Base-by-base conservation (phyloP, 495 filamentous ascomycete genomes). In the Trichoderma orchidacearum region DNA sequence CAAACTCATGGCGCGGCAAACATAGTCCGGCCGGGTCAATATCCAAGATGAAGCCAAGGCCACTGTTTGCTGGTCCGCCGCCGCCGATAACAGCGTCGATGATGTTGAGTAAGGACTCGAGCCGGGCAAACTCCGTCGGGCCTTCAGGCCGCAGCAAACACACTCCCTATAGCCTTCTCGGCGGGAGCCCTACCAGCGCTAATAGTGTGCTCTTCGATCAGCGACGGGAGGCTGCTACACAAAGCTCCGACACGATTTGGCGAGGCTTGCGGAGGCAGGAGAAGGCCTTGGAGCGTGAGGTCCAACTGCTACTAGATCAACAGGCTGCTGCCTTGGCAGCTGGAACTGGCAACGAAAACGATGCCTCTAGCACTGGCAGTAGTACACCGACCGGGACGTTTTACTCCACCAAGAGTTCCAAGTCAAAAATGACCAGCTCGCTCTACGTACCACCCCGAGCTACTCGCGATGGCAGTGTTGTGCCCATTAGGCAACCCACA, bases 221-320 rank as follows among this genome's bases (percentile, higher is more conserved):
- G 23, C 27, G 30, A 23, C 34, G 21, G 27, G 28, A 27, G 35
- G 36, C 27, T 15, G n/a, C 11, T 45, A 63, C 0, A 17, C 35
- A 18, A 38, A 62, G 66, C 30, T 63, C 65, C 9, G 65, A 72
- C 56, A 55, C 68, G 2, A 31, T 62, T n/a, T 72, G 69, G 69
- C 65, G 64, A 1, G 66, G 60, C 52, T 60, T 72, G 1, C 65
- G 66, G 51, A 63, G 64, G n/a, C 78, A 75, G 55, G 80, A 85
- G 57, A 73, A 66, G 25, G 70, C 80, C 53, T 81, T 96, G 17
- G 84, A 95, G 58, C 75, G 74, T 32, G 83, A 90, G 50, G 76
- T 97, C 4, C 92, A 97, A 67, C 64, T 72, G 27, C 70, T 95
- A 4, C 79, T 97, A 28, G 90, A 97, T 70, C 86, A 87, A 0